Percentiles rank a stretch among this genome's conserved stretches.
These are phyloP conservation scores for Pythium folliculosum DNA, from an alignment of 352 stramenopile species.

Conservation along the genomic window DNA sequence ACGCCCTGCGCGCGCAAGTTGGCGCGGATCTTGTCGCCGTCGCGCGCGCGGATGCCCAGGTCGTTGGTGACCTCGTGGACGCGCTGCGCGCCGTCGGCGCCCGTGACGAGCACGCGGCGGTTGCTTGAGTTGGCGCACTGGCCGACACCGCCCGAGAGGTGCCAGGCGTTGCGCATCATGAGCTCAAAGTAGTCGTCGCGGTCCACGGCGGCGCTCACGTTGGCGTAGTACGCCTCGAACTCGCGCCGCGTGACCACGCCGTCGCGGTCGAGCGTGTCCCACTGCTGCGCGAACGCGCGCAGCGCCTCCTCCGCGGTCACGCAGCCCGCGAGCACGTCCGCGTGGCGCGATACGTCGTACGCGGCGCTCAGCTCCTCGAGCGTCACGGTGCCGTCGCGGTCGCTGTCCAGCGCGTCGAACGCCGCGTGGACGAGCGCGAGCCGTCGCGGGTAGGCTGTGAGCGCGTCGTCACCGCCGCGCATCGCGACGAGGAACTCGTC, in stretches of 20 bases:
- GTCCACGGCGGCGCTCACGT: constrained; percentile 72
- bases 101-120: constrained; percentile 63
- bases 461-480: constrained; percentile 45
- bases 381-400: constrained; percentile 51
- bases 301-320: constrained; percentile 38
- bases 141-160: constrained; percentile 67
- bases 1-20: constrained; percentile 55
- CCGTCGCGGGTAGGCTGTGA: constrained; percentile 28
- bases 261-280: constrained; percentile 40
- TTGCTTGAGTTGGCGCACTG: constrained; percentile 66
- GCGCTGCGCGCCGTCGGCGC: constrained; percentile 48
- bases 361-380: constrained; percentile 45
- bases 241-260: constrained; percentile 38
- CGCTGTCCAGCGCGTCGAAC: constrained; percentile 71
- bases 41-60: constrained; percentile 36
- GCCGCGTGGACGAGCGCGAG: constrained; percentile 60
- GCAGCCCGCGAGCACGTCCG: constrained; percentile 48
- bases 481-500: constrained; percentile 72
- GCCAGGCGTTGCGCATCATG: constrained; percentile 86
- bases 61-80: constrained; percentile 54
- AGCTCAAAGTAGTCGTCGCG: constrained; percentile 86
- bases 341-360: constrained; percentile 59
- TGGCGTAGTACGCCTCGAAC: constrained; percentile 74
- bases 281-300: constrained; percentile 42
- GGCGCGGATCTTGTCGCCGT: constrained; percentile 32